Percentiles rank a stretch among this genome's conserved stretches.
Conservation (phyloP, 106 monocot species). For the Dioscorea zingiberensis region DNA sequence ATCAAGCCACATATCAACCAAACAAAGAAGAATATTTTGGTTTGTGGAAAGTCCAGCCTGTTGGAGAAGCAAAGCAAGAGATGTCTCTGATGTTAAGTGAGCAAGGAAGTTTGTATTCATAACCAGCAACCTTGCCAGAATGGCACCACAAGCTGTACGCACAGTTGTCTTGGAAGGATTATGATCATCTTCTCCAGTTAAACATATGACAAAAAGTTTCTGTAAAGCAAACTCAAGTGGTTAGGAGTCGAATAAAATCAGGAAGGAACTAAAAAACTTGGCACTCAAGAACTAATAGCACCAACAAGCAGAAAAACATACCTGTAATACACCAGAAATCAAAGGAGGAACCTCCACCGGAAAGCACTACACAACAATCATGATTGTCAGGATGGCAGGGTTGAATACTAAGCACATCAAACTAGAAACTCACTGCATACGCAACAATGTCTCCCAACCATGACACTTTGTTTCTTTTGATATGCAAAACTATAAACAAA, state of each 20-base stretch:
- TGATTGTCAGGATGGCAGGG: no score
- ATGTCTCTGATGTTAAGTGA: constrained; percentile 66
- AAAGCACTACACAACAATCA: constrained; percentile 61
- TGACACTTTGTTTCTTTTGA: no score
- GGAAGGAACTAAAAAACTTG: not conserved
- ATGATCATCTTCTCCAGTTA: constrained; percentile 64
- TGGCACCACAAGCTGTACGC: constrained; percentile 60
- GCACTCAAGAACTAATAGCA: not conserved
- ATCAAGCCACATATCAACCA: constrained; percentile 87
- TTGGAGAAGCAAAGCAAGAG: constrained; percentile 53
- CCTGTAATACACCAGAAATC: constrained; percentile 81
- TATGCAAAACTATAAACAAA: no score
- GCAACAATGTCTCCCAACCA: no score
- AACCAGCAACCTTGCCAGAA: constrained; percentile 82
- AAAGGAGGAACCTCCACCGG: constrained; percentile 77
- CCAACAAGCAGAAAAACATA: constrained; percentile 17
- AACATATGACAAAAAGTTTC: constrained; percentile 76
- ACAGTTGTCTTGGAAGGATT: constrained; percentile 68
- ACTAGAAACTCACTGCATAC: no score
- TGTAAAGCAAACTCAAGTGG: constrained; percentile 18
- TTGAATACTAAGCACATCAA: no score
- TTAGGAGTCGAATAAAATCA: not conserved
- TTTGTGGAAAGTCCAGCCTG: constrained; percentile 59
- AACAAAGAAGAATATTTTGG: constrained; percentile 79
- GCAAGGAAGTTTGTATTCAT: constrained; percentile 89